Evolutionary conservation across 1,139 yeast species (phyloP).

Genomic region (Hyphopichia pseudoburtonii): DNA sequence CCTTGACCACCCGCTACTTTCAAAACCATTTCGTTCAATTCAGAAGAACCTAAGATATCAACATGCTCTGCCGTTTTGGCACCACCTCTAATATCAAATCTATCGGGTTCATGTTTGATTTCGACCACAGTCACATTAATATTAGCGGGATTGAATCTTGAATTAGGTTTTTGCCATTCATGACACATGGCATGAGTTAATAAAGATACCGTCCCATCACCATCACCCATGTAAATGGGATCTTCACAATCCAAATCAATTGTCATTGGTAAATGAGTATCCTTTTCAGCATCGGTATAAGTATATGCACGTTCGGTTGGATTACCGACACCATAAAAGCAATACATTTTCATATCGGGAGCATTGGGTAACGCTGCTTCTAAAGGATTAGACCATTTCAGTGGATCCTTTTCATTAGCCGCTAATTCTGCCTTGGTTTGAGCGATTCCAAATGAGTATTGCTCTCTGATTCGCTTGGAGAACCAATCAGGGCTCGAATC

Average conservation of each 20-base stretch:
- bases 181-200: slow-evolving; percentile 79
- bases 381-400: slow-evolving; percentile 89
- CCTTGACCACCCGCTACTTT: slow-evolving; percentile 84
- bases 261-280: slow-evolving; percentile 58
- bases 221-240: slow-evolving; percentile 82
- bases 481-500: slow-evolving; percentile 78
- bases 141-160: slow-evolving; percentile 81
- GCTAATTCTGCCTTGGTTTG: slow-evolving; percentile 55
- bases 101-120: slow-evolving; percentile 88
- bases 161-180: slow-evolving; percentile 73
- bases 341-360: slow-evolving; percentile 84
- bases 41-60: slow-evolving; percentile 92
- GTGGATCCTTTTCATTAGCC: slow-evolving; percentile 63
- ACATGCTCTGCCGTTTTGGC: slow-evolving; percentile 98
- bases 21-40: slow-evolving; percentile 79
- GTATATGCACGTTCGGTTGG: slow-evolving; percentile 93
- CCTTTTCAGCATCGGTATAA: slow-evolving; percentile 64
- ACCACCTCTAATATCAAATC: slow-evolving; percentile 94
- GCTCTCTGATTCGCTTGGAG: slow-evolving; percentile 56
- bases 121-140: slow-evolving; percentile 78
- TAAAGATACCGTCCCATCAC: slow-evolving; percentile 93
- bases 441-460: slow-evolving; percentile 81
- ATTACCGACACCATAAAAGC: slow-evolving; percentile 94
- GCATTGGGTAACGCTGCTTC: slow-evolving; percentile 92
- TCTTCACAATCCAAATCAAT: slow-evolving; percentile 58